Conservation (phyloP, 129 eudicot species). For the Tanacetum coccineum region DNA sequence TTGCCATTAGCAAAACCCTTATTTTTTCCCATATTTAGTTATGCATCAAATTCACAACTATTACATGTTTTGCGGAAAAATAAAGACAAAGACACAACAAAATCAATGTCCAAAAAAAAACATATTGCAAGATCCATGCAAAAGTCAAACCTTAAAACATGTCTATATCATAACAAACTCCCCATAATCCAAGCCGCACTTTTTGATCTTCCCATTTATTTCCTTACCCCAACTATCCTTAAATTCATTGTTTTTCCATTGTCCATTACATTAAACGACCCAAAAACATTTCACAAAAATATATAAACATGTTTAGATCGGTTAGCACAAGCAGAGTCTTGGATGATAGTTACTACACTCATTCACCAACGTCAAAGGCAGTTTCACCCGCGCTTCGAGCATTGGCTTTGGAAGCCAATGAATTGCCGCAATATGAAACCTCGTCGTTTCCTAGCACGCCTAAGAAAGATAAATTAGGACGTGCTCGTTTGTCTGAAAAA, state of each 20-base stretch:
- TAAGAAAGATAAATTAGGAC: conserved; percentile 55
- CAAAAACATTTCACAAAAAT: neutral
- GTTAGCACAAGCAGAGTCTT: conserved; percentile 46
- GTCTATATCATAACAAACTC: conserved; percentile 20
- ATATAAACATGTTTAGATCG: conserved; percentile 48
- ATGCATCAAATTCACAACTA: too few species aligned
- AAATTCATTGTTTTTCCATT: conserved; percentile 16
- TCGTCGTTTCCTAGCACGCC: conserved; percentile 34
- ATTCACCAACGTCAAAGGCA: conserved; percentile 36
- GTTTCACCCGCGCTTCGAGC: conserved; percentile 42
- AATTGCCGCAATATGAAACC: conserved; percentile 39
- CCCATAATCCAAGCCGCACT: conserved; percentile 36
- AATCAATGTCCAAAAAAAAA: neutral
- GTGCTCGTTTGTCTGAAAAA: conserved; percentile 44
- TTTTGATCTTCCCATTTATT: conserved; percentile 26
- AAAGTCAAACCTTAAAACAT: conserved; percentile 26
- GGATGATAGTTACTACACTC: conserved; percentile 38
- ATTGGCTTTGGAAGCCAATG: conserved; percentile 43
- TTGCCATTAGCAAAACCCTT: too few species aligned
- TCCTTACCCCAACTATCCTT: conserved; percentile 17
- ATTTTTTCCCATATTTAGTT: neutral
- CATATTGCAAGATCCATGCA: conserved; percentile 16
- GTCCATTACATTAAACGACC: neutral
- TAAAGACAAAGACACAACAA: neutral
- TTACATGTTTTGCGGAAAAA: neutral